Percentiles rank a stretch among this genome's conserved stretches.
Evolutionary conservation across 192 early-diverging fungal genomes (phyloP).

Genomic region (Thamnidium elegans): DNA sequence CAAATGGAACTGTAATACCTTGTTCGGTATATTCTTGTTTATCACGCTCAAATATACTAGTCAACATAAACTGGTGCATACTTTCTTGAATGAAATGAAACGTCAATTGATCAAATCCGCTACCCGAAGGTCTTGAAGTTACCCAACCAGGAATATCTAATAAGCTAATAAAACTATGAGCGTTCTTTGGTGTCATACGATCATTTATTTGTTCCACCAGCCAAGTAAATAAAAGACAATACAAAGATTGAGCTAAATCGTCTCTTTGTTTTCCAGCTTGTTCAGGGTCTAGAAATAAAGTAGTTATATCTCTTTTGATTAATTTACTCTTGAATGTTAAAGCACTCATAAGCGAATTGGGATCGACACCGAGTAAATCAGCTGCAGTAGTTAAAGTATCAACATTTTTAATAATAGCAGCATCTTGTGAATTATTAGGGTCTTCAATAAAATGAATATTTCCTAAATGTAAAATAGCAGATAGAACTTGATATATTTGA

Average conservation of each 20-base stretch:
- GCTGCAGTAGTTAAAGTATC: constrained; percentile 73
- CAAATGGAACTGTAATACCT: constrained; percentile 50
- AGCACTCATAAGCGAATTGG: constrained; percentile 63
- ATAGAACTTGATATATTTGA: constrained; percentile 81
- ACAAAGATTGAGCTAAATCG: constrained; percentile 69
- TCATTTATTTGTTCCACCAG: constrained; percentile 65
- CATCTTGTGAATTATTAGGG: constrained; percentile 65
- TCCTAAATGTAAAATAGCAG: constrained; percentile 85
- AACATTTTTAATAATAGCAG: constrained; percentile 73
- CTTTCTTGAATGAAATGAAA: constrained; percentile 66
- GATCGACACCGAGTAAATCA: constrained; percentile 78
- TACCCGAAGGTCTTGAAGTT: constrained; percentile 23
- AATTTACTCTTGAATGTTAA: constrained; percentile 82
- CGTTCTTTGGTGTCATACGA: constrained; percentile 59
- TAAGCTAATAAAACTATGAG: constrained; percentile 74
- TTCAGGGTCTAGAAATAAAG: constrained; percentile 73
- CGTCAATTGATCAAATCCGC: constrained; percentile 64
- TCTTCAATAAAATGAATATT: constrained; percentile 81
- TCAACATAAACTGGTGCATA: constrained; percentile 56
- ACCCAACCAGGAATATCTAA: constrained; percentile 76
- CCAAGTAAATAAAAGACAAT: constrained; percentile 82
- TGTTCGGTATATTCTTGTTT: constrained; percentile 59
- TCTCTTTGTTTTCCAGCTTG: constrained; percentile 72
- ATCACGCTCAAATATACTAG: constrained; percentile 65
- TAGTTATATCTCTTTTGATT: constrained; percentile 79